Evolutionary conservation across 129 eudicot genomes (phyloP).

Genomic region (Tagetes erecta): DNA sequence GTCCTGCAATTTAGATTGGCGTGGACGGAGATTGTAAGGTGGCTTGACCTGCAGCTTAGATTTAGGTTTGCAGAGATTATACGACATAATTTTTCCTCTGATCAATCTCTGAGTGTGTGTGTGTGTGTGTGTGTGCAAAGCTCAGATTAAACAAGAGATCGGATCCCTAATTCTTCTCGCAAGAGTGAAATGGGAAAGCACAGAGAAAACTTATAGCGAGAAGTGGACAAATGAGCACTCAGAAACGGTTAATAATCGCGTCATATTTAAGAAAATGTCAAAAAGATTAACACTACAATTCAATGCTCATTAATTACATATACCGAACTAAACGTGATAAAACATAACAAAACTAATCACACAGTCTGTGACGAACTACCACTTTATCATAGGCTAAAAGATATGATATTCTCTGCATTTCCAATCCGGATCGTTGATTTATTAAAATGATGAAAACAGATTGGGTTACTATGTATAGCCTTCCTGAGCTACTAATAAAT

Average conservation of each 20-base stretch:
- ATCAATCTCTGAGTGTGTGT: neutral
- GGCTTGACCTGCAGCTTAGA: neutral
- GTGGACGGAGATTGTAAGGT: neutral
- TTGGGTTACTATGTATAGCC: neutral
- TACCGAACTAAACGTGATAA: neutral
- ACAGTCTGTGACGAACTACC: neutral
- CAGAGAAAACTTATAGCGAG: neutral
- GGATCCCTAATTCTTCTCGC: neutral
- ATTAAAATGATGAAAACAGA: neutral
- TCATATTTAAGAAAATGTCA: neutral
- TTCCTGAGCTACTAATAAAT: neutral
- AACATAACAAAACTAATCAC: slow-evolving; percentile 6
- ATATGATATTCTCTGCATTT: neutral
- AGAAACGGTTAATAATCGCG: neutral
- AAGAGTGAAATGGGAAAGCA: slow-evolving; percentile 6
- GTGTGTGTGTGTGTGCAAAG: neutral
- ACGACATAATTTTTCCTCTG: neutral
- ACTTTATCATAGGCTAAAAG: too few species aligned
- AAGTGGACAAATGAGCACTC: slow-evolving; percentile 18
- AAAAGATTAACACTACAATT: neutral
- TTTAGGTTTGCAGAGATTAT: neutral
- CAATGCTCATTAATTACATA: slow-evolving; percentile 20
- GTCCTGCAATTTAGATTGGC: neutral
- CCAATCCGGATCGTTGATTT: slow-evolving; percentile 15
- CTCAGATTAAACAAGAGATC: slow-evolving; percentile 14